These are phyloP conservation scores for Pisolithus marmoratus DNA, from an alignment of 768 basidiomycete species.

Conservation along the genomic window DNA sequence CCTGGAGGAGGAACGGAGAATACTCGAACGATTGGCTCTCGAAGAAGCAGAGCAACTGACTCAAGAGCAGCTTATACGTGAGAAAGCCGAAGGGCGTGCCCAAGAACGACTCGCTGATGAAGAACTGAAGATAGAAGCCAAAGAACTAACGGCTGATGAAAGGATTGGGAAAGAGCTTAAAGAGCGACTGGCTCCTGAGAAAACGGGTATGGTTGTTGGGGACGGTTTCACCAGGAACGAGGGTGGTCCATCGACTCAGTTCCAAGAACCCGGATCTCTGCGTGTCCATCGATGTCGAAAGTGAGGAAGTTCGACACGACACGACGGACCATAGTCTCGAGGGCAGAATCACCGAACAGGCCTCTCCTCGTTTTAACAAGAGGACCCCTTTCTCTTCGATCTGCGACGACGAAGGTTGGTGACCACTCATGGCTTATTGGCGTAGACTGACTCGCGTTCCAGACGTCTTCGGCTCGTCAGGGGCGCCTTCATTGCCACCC, in stretches of 20 bases:
- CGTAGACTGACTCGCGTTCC: conserved; percentile 2
- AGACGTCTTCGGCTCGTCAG: conserved; percentile 57
- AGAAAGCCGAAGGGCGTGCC: conserved; percentile 9
- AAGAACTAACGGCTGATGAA: conserved; percentile 20
- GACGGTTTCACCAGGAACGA: conserved; percentile 1
- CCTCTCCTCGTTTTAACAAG: not conserved
- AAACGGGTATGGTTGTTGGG: not conserved
- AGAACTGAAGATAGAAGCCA: conserved; percentile 23
- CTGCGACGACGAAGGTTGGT: conserved; percentile 21
- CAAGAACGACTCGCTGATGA: not conserved
- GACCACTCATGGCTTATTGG: not conserved
- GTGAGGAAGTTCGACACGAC: conserved; percentile 2
- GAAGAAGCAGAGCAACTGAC: conserved; percentile 25
- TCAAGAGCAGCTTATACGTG: conserved; percentile 5
- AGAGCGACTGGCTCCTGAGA: not conserved
- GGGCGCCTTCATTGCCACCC: conserved; percentile 29
- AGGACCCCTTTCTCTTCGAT: conserved; percentile 3
- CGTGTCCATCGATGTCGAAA: not conserved
- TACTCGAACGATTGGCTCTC: conserved; percentile 23
- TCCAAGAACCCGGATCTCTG: not conserved
- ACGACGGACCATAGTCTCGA: not conserved
- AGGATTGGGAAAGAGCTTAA: conserved; percentile 19
- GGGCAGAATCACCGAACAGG: not conserved
- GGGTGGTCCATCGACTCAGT: not conserved
- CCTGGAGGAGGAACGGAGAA: conserved; percentile 18